phyloP scores from a whole-genome alignment of 495 filamentous ascomycete species.

The Chaetomium cochliodes region DNA sequence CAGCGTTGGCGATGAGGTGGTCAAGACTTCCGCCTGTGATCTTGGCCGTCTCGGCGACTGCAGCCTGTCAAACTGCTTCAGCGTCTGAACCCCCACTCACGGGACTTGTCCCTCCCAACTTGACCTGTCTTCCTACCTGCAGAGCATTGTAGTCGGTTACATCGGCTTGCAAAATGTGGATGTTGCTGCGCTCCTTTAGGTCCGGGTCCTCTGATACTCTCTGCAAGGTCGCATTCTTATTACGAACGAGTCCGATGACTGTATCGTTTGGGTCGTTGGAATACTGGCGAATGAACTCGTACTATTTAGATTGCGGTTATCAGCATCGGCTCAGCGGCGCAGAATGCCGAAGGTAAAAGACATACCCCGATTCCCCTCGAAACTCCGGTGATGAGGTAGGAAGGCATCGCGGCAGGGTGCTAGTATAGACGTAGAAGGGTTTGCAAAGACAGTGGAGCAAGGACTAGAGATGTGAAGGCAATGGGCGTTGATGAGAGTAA shows the following conservation, averaged over 20 bases:
- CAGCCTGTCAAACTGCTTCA: slow-evolving; percentile 24
- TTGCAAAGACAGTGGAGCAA: neutral
- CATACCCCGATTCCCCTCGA: slow-evolving; percentile 30
- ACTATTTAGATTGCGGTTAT: slow-evolving; percentile 12
- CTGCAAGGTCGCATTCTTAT: slow-evolving; percentile 34
- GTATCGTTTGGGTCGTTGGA: slow-evolving; percentile 30
- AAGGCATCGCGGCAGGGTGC: slow-evolving; percentile 9
- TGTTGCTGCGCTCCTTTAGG: slow-evolving; percentile 33
- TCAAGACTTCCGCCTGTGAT: slow-evolving; percentile 49
- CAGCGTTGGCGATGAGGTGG: slow-evolving; percentile 56
- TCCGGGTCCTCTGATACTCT: slow-evolving; percentile 26
- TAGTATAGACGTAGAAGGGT: neutral
- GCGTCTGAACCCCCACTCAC: neutral
- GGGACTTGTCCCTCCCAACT: neutral
- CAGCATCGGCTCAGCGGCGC: neutral
- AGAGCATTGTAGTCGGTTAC: slow-evolving; percentile 14
- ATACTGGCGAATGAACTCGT: slow-evolving; percentile 33
- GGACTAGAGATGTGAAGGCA: neutral
- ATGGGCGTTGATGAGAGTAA: neutral
- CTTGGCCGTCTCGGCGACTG: slow-evolving; percentile 31
- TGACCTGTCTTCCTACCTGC: neutral
- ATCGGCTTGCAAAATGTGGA: slow-evolving; percentile 48
- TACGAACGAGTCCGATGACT: slow-evolving; percentile 40
- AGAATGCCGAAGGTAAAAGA: neutral
- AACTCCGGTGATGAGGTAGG: slow-evolving; percentile 31